Conservation (phyloP, 2,329 filamentous ascomycete species). For the Stagonosporopsis tanaceti region DNA sequence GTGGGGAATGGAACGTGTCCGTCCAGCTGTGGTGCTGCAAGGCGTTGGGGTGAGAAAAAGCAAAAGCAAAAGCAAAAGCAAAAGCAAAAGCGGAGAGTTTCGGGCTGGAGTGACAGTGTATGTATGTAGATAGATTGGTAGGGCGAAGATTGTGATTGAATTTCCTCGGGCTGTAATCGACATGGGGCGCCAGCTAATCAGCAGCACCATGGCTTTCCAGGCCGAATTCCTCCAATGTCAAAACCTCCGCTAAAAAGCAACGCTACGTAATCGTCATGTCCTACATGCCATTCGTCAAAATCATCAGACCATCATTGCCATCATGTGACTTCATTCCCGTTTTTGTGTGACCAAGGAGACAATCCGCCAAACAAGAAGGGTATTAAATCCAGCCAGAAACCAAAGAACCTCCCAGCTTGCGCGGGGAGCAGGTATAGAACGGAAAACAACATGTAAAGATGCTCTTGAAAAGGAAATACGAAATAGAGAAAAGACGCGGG, state of each 20-base stretch:
- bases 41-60: too few species aligned
- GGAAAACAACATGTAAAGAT: conserved; percentile 19
- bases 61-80: neutral
- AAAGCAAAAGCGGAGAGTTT: neutral
- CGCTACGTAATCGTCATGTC: conserved; percentile 18
- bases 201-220: conserved; percentile 18
- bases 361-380: conserved; percentile 26
- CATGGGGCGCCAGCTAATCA: conserved; percentile 9
- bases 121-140: neutral
- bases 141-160: conserved; percentile 5
- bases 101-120: neutral
- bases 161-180: conserved; percentile 18
- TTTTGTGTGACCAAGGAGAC: conserved; percentile 16
- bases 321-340: conserved; percentile 4
- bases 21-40: too few species aligned
- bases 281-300: conserved; percentile 17
- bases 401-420: conserved; percentile 28
- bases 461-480: conserved; percentile 14
- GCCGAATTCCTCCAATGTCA: conserved; percentile 3
- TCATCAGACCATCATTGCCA: conserved; percentile 16
- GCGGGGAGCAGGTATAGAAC: conserved; percentile 42
- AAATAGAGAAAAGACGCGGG: conserved; percentile 7
- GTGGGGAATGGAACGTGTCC: too few species aligned
- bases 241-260: conserved; percentile 3
- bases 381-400: conserved; percentile 39